Conservation (phyloP, 225 moss, liverwort and hornwort genomes). For the Thuidium tamariscinum region DNA sequence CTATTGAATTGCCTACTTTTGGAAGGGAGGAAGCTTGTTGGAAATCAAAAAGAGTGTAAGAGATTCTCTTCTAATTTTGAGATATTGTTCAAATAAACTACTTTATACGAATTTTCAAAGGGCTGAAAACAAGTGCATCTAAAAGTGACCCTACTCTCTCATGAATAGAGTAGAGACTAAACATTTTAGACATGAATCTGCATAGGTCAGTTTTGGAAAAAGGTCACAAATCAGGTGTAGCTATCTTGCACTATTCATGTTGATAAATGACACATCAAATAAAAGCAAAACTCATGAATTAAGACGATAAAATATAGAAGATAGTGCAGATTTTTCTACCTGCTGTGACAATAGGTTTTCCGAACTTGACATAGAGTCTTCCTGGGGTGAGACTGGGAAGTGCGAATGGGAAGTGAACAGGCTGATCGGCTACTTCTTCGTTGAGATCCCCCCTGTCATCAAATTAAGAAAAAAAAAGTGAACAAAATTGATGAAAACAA, state of each 20-base stretch:
- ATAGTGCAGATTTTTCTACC: slow-evolving; percentile 5
- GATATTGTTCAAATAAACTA: neutral
- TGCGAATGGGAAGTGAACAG: slow-evolving; percentile 38
- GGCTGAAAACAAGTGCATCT: accelerated
- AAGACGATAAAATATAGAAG: neutral
- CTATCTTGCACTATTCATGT: neutral
- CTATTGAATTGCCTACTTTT: neutral
- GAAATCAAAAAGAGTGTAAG: neutral
- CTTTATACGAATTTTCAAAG: neutral
- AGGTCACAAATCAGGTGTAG: neutral
- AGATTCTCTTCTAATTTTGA: neutral
- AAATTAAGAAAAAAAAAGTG: neutral
- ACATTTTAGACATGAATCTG: neutral
- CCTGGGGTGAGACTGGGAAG: slow-evolving; percentile 53
- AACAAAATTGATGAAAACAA: neutral
- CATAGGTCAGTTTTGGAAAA: neutral
- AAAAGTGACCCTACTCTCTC: neutral
- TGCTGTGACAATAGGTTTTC: slow-evolving; percentile 59
- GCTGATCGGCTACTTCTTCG: slow-evolving; percentile 55
- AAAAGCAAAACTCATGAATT: neutral
- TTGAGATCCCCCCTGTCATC: slow-evolving; percentile 20
- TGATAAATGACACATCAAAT: neutral
- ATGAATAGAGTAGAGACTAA: neutral
- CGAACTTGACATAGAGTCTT: slow-evolving; percentile 61
- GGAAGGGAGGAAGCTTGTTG: accelerated